Evolutionary conservation across 73 alveolate species (phyloP).

Genomic region (Uronychia binucleata): DNA sequence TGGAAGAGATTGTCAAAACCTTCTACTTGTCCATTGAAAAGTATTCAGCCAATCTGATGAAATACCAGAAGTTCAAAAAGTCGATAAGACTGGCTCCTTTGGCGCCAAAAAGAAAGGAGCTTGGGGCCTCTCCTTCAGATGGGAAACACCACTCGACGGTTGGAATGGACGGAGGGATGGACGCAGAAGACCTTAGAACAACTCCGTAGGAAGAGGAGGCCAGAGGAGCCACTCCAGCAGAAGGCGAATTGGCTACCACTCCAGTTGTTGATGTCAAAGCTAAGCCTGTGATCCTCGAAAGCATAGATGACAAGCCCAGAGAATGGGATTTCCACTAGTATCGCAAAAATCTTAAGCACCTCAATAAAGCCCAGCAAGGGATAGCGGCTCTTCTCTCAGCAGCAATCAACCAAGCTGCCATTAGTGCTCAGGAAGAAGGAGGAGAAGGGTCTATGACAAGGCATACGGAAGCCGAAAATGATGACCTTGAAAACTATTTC

Average conservation of each 20-base stretch:
- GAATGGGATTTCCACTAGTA: constrained; percentile 15
- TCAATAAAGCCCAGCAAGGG: constrained; percentile 3
- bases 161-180: not conserved
- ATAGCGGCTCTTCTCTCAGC: constrained; percentile 19
- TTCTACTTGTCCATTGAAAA: not conserved
- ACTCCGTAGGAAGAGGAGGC: not conserved
- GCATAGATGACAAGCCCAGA: no score
- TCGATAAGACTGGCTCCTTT: constrained; percentile 22
- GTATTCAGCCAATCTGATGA: constrained; percentile 3
- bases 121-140: not conserved
- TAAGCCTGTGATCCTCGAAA: not conserved
- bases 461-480: constrained; percentile 7
- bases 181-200: not conserved
- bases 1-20: not conserved
- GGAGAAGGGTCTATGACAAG: constrained; percentile 1
- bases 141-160: not conserved
- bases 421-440: constrained; percentile 2
- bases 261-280: not conserved
- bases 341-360: not conserved
- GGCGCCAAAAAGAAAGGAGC: constrained; percentile 31
- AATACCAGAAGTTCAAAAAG: constrained; percentile 20
- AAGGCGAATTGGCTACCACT: no score
- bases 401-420: no score
- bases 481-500: constrained; percentile 12
- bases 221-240: not conserved